phyloP scores from a whole-genome alignment of 768 basidiomycete genomes.

The Lentinula sp. region DNA sequence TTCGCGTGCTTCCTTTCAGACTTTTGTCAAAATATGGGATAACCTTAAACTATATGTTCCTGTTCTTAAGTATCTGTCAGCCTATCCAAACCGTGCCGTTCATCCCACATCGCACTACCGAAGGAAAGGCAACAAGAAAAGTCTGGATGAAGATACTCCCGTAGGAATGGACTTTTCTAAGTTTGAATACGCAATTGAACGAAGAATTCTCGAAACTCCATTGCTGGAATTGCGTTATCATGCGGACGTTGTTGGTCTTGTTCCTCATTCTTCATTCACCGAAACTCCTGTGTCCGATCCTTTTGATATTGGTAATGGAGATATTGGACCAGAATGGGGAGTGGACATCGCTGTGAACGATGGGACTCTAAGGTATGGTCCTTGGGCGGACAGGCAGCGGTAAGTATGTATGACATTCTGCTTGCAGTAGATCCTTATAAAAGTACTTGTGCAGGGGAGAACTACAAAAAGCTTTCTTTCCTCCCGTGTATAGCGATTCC shows the following conservation, averaged over 20 bases:
- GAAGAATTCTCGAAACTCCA: conserved; percentile 74
- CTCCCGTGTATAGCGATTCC: conserved; percentile 64
- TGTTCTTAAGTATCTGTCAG: conserved; percentile 1
- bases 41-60: not conserved
- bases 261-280: conserved; percentile 37
- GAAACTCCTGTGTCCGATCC: conserved; percentile 30
- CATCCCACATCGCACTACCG: not conserved
- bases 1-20: conserved; percentile 25
- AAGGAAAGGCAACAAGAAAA: conserved; percentile 19
- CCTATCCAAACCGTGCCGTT: not conserved
- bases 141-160: conserved; percentile 47
- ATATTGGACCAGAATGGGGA: conserved; percentile 89
- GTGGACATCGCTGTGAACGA: conserved; percentile 76
- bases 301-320: conserved; percentile 81
- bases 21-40: conserved; percentile 47
- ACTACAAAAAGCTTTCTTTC: conserved; percentile 80
- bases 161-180: conserved; percentile 48
- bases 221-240: conserved; percentile 82
- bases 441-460: conserved; percentile 41
- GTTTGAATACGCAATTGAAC: conserved; percentile 84
- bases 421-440: not conserved
- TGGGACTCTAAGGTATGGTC: conserved; percentile 80
- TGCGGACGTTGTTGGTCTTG: conserved; percentile 74
- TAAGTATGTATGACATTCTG: conserved; percentile 15
- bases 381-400: conserved; percentile 96